Evolutionary conservation across 495 filamentous ascomycete species (phyloP), one percentile per base, ranked within the genome.

Genomic region (Thozetella sp.): DNA sequence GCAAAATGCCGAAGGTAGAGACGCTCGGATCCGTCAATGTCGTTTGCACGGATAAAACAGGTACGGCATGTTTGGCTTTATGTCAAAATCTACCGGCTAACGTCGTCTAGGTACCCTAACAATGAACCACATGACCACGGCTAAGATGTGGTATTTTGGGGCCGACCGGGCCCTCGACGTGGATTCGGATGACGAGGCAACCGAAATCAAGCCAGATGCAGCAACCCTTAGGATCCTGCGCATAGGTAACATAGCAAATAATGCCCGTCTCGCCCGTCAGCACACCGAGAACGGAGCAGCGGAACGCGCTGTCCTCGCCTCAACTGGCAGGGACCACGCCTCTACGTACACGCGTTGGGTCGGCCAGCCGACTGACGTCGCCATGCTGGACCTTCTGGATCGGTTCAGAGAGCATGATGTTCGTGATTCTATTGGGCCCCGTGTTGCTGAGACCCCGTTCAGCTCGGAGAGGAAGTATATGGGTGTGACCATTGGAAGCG

Each of bases 391-490:
- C 75, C 76, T 99, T 22, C 77, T 98, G 26, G 95, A 99, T 72
- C 80, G 85, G 3, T 91, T 97, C 67, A 92, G 89, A 23, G 92
- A 97, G 67, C 89, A 93, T 51, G 95, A 99, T 75, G 86, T 94
- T 22, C 86, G 95, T 48, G 90, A 97, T 37, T 86, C 89, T 15
- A 87, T 97, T 55, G 90, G 92, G 37, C 83, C 82, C 25, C 88
- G 93, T 30, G 83, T 88, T 19, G 84, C 86, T 22, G 95, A 98
- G 68, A 93, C 90, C 1, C 93, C 95, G 0, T 99, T 99, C 69
- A 97, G 93, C 67, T 98, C 95, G 0, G 93, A 97, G 65, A 86
- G 93, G 51, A 99, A 97, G 74, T 99, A 95, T 94, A 99, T 98
- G 95, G 95, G 95, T 30, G 93, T 97, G 15, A 86, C 91, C 1